Base-by-base conservation (phyloP, 192 early-diverging fungal genomes). In the Pilaira anomala region DNA sequence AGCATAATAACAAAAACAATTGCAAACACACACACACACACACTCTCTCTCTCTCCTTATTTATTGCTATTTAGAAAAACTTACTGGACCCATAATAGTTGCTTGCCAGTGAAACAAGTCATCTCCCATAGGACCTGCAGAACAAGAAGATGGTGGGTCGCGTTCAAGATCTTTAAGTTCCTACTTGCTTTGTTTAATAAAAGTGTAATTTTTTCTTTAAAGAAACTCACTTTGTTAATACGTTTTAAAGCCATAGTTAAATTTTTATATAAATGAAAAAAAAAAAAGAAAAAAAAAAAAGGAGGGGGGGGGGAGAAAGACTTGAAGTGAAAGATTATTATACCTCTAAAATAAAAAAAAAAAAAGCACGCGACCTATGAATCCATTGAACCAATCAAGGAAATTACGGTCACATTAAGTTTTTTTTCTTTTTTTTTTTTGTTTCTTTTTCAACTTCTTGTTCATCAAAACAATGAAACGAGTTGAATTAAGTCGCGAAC, bases 71-170 rank as follows among this genome's bases (percentile, higher is more conserved):
- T 45, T n/a, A 36, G 41, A 22, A 61, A 51, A 5, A 87, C 88
- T 72, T 82, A 87, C 91, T 40, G 97, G 97, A 48, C 97, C 97
- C 88, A 98, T 95, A 65, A 98, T 97, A 49, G 94, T 97, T 26
- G 97, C 97, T 77, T 98, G 91, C 91, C 95, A 97, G 76, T 95
- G 92, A 80, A 93, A 92, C 62, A 90, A 63, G 72, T 88, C 95
- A 24, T 97, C 97, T 30, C 91, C 92, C 53, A 89, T 85, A 53
- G 97, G 97, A 26, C 97, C 97, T 42, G 95, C 97, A 76, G 89
- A 93, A 87, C 95, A 97, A 53, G 93, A 93, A 12, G 94, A 92
- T 68, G 97, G 97, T 56, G 97, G 97, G 85, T 98, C 95, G 73
- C 91, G 87, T 67, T 88, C 91, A 78, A 98, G 88, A 80, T 98